Evolutionary conservation across 106 monocot species (phyloP).

Genomic region (Cymbidium sinense): DNA sequence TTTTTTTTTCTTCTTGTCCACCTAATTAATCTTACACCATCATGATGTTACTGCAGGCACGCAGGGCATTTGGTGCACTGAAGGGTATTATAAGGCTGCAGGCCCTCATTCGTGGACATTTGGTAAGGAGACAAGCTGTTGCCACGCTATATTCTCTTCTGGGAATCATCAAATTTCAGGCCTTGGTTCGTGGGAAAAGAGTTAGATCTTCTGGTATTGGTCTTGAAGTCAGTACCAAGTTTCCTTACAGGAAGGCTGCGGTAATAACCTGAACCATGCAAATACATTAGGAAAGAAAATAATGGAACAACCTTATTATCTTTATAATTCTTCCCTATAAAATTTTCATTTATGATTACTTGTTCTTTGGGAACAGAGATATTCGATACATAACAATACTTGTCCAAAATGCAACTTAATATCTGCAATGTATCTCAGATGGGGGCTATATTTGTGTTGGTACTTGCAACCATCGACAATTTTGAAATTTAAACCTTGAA

Average conservation of each 20-base stretch:
- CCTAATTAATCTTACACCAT: neutral
- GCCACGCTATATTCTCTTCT: constrained; percentile 51
- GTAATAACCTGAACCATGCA: constrained; percentile 13
- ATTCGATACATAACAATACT: neutral
- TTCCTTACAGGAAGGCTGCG: constrained; percentile 12
- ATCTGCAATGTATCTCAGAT: neutral
- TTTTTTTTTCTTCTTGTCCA: neutral
- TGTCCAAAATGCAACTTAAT: neutral
- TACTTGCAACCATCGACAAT: neutral
- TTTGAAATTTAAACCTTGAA: neutral
- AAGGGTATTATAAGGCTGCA: constrained; percentile 95
- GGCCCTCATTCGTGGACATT: constrained; percentile 81
- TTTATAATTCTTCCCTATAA: neutral
- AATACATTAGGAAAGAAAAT: neutral
- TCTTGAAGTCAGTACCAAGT: constrained; percentile 19
- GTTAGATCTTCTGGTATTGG: constrained; percentile 30
- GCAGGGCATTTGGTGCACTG: constrained; percentile 75
- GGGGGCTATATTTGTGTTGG: neutral
- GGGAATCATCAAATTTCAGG: constrained; percentile 71
- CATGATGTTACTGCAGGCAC: constrained; percentile 46
- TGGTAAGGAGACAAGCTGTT: constrained; percentile 91
- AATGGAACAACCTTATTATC: neutral
- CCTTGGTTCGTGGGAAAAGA: constrained; percentile 47
- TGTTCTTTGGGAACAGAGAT: neutral
- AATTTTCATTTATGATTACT: neutral